A percentile compares a stretch with the other conserved stretches of the same genome.
Evolutionary conservation across 371 early-diverging fungal genomes (phyloP).

Genomic region (Vairimorpha necatrix): DNA sequence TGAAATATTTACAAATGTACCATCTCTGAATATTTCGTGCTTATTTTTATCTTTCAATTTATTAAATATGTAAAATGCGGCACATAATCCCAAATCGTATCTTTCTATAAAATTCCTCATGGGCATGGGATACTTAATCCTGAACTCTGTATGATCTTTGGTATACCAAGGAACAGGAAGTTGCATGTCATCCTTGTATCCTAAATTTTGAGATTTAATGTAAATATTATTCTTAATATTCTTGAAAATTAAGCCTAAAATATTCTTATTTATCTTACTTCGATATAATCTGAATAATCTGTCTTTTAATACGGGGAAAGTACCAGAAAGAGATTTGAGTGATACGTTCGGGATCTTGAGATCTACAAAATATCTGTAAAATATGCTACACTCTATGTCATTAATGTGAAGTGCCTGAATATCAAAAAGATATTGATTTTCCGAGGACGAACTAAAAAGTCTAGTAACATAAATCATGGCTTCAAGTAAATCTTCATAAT

Average conservation of each 20-base stretch:
- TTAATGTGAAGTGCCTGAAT: background rate
- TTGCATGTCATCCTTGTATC: background rate
- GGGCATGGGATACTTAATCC: conserved; percentile 29
- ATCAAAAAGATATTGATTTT: background rate
- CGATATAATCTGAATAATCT: background rate
- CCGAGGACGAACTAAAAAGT: background rate
- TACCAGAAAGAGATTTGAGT: background rate
- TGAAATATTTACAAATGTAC: conserved; percentile 2
- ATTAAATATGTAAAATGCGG: conserved; percentile 27
- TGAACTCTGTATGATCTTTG: background rate
- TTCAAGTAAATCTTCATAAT: background rate
- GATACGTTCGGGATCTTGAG: background rate
- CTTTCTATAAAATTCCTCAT: background rate
- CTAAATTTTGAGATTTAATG: background rate
- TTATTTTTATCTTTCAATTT: background rate
- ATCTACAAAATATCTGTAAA: background rate
- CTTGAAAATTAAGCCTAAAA: background rate
- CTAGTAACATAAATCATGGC: background rate
- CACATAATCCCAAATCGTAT: conserved; percentile 17
- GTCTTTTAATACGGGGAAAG: background rate
- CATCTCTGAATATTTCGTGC: conserved; percentile 24
- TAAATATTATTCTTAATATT: background rate
- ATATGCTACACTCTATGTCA: background rate
- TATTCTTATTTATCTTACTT: background rate
- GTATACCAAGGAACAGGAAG: conserved; percentile 1